Percentiles rank a stretch among this genome's conserved stretches.
Conservation (phyloP, 1,284 basidiomycete species). For the Inonotus hispidus region DNA sequence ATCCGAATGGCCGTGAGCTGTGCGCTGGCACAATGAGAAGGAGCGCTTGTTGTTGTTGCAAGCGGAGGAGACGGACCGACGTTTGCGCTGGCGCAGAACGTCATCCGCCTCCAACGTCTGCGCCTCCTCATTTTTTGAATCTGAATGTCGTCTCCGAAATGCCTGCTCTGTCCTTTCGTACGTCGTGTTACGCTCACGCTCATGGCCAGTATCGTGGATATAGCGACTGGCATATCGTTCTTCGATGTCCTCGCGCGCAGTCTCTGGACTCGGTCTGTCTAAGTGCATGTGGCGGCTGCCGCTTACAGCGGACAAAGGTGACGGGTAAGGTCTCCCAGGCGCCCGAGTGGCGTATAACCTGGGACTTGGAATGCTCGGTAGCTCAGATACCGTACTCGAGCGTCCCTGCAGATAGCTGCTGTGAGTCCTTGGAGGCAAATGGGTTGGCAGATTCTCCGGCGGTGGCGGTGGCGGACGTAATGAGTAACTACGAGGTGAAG, state of each 20-base stretch:
- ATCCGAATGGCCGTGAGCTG: background rate
- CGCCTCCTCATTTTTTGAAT: conserved; percentile 9
- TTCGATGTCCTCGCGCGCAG: background rate
- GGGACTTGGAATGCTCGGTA: background rate
- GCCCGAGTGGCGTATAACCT: background rate
- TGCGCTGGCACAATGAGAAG: background rate
- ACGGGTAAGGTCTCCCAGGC: background rate
- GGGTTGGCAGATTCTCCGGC: background rate
- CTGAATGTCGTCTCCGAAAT: background rate
- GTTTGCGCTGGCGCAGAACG: conserved; percentile 1
- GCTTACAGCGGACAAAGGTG: background rate
- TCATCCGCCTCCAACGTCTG: conserved; percentile 11
- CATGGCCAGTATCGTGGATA: background rate
- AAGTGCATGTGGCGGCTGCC: background rate
- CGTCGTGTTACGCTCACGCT: background rate
- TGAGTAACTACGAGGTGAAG: background rate
- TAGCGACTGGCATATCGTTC: background rate
- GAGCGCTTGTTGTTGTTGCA: background rate
- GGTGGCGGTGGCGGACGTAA: background rate
- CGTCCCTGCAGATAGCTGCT: background rate
- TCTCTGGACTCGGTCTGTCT: background rate
- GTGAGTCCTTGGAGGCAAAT: background rate
- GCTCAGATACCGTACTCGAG: background rate
- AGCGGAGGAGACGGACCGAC: background rate
- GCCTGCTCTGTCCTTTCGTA: background rate